Conservation (phyloP, 805 yeast species). For the Ogataea siamensis region DNA sequence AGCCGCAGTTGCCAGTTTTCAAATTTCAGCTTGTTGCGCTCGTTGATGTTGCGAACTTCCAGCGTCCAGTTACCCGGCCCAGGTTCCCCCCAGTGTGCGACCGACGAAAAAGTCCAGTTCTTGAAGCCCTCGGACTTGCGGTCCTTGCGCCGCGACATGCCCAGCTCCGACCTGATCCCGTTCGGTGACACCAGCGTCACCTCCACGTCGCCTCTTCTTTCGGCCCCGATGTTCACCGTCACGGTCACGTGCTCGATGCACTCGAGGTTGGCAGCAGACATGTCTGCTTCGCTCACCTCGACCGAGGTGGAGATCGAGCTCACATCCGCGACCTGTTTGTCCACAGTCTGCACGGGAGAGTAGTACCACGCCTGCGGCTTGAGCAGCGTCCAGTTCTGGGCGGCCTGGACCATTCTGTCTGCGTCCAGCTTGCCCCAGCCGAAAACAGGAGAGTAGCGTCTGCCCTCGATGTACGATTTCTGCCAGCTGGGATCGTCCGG, state of each 20-base stretch:
- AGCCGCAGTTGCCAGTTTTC: slow-evolving; percentile 72
- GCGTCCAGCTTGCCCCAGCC: slow-evolving; percentile 95
- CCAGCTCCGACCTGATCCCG: slow-evolving; percentile 73
- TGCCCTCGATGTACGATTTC: slow-evolving; percentile 56
- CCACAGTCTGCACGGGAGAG: slow-evolving; percentile 40
- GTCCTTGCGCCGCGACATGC: slow-evolving; percentile 64
- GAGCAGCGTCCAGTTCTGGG: slow-evolving; percentile 73
- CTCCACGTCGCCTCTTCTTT: slow-evolving; percentile 66
- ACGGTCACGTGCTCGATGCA: slow-evolving; percentile 84
- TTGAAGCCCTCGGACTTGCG: slow-evolving; percentile 53
- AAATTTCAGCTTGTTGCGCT: slow-evolving; percentile 41
- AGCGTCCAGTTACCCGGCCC: slow-evolving; percentile 84
- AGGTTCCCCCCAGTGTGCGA: slow-evolving; percentile 95
- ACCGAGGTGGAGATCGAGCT: slow-evolving; percentile 33
- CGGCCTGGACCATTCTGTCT: slow-evolving; percentile 64
- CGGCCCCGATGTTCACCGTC: slow-evolving; percentile 65
- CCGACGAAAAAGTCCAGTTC: slow-evolving; percentile 92
- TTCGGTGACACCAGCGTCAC: slow-evolving; percentile 69
- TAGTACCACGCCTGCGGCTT: slow-evolving; percentile 88
- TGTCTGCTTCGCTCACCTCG: slow-evolving; percentile 45
- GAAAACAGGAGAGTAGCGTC: slow-evolving; percentile 75
- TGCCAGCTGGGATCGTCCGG: slow-evolving; percentile 73
- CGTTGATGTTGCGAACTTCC: slow-evolving; percentile 50
- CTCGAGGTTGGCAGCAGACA: slow-evolving; percentile 59
- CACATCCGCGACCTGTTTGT: slow-evolving; percentile 23